A percentile compares a stretch with the other conserved stretches of the same genome.
phyloP scores from a whole-genome alignment of 2,329 filamentous ascomycete species.

The Ceratocystis albifundus region DNA sequence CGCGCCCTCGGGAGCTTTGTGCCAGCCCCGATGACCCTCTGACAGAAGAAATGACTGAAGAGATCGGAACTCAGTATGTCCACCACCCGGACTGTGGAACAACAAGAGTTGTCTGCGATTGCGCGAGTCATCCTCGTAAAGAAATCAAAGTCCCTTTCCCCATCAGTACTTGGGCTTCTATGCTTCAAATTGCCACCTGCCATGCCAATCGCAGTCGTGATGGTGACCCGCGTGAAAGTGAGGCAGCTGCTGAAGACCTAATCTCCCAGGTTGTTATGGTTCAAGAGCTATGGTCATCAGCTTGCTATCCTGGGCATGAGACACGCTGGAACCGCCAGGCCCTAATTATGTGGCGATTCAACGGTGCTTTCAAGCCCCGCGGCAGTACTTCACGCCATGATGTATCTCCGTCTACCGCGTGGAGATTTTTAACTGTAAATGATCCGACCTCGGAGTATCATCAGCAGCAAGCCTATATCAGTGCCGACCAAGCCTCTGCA shows the following conservation, averaged over 20 bases:
- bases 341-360: slow-evolving; percentile 54
- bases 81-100: slow-evolving; percentile 44
- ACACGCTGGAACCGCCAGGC: slow-evolving; percentile 45
- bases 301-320: slow-evolving; percentile 33
- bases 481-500: not conserved
- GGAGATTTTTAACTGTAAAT: slow-evolving; percentile 51
- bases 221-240: slow-evolving; percentile 27
- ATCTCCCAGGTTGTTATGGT: slow-evolving; percentile 46
- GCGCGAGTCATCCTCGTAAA: slow-evolving; percentile 37
- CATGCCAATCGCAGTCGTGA: slow-evolving; percentile 38
- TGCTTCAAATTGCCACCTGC: slow-evolving; percentile 45
- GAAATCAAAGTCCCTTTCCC: slow-evolving; percentile 47
- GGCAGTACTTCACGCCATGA: slow-evolving; percentile 19
- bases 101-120: slow-evolving; percentile 40
- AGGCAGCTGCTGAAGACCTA: slow-evolving; percentile 21
- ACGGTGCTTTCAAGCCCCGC: slow-evolving; percentile 37
- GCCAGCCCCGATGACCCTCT: slow-evolving; percentile 33
- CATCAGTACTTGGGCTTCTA: slow-evolving; percentile 46
- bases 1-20: slow-evolving; percentile 45
- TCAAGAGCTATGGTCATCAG: slow-evolving; percentile 51
- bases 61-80: slow-evolving; percentile 38
- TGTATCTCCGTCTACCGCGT: slow-evolving; percentile 35
- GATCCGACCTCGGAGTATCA: slow-evolving; percentile 49
- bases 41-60: slow-evolving; percentile 38
- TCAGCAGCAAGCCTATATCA: slow-evolving; percentile 36